Conservation (phyloP, 768 basidiomycete species). For the Boletus huronensis region DNA sequence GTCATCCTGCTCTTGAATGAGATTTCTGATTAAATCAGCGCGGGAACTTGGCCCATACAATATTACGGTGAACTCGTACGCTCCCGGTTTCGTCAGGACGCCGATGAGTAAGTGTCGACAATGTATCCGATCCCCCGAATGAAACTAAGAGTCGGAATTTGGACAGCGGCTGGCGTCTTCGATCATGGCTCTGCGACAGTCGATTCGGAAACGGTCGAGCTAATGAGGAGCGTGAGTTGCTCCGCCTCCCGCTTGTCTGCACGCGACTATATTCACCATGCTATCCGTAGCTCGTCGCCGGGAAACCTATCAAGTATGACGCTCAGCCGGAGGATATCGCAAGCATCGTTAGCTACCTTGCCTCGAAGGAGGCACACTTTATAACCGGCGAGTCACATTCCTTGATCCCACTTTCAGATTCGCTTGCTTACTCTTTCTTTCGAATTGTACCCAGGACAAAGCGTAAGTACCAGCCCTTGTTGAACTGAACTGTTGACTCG, state of each 20-base stretch:
- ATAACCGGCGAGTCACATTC: slow-evolving; percentile 29
- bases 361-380: slow-evolving; percentile 33
- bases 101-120: slow-evolving; percentile 22
- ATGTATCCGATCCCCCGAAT: not conserved
- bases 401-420: not conserved
- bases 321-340: slow-evolving; percentile 34
- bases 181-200: not conserved
- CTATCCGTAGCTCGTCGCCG: not conserved
- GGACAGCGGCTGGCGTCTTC: not conserved
- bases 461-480: slow-evolving; percentile 1
- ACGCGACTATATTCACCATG: too few relatives aligned
- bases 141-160: not conserved
- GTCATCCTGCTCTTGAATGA: not conserved
- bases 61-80: slow-evolving; percentile 40
- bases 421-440: not conserved
- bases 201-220: not conserved
- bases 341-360: slow-evolving; percentile 32
- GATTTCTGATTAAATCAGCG: not conserved
- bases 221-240: not conserved
- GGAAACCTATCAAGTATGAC: slow-evolving; percentile 8
- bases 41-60: slow-evolving; percentile 29
- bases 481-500: not conserved
- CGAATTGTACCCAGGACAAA: slow-evolving; percentile 1
- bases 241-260: not conserved
- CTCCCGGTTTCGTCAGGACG: slow-evolving; percentile 33